Evolutionary conservation across 306 rosid genomes (phyloP).

Genomic region (Cicer judaicum): DNA sequence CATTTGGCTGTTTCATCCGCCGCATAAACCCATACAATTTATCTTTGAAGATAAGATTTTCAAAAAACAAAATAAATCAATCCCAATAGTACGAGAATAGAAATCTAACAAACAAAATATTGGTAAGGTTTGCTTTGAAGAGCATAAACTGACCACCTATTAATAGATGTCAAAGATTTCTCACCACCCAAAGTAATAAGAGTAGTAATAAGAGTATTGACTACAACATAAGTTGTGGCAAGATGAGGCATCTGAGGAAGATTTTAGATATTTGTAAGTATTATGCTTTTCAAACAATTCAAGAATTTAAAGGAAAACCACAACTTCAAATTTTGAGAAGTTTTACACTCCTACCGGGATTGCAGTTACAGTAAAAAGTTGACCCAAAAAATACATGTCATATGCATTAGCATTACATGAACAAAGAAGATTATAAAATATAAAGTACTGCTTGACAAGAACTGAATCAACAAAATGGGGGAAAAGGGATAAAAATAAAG

Average conservation of each 20-base stretch:
- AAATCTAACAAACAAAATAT: conserved; percentile 13
- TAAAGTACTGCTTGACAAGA: not conserved
- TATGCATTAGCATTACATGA: not conserved
- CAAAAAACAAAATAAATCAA: conserved; percentile 38
- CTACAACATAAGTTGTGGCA: conserved; percentile 68
- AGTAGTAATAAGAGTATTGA: conserved; percentile 45
- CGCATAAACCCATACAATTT: conserved; percentile 64
- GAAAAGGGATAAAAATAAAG: not conserved
- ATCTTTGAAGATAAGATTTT: conserved; percentile 57
- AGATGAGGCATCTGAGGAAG: conserved; percentile 87
- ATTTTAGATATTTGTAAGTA: conserved; percentile 35
- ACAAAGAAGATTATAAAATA: not conserved
- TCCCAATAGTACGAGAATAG: conserved; percentile 31
- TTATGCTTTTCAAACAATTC: conserved; percentile 14
- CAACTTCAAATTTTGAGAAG: conserved; percentile 6
- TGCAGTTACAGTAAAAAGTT: conserved; percentile 5
- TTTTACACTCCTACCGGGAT: not conserved
- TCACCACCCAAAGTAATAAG: conserved; percentile 72
- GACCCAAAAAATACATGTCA: conserved; percentile 13
- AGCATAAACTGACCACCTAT: conserved; percentile 78
- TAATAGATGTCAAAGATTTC: conserved; percentile 76
- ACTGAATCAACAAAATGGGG: not conserved
- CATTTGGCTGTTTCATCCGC: conserved; percentile 81
- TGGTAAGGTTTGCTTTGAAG: conserved; percentile 31
- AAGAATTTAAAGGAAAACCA: conserved; percentile 17